These are phyloP conservation scores for Saururus chinensis DNA, from an alignment of 164 flowering plant genomes.

Conservation along the genomic window DNA sequence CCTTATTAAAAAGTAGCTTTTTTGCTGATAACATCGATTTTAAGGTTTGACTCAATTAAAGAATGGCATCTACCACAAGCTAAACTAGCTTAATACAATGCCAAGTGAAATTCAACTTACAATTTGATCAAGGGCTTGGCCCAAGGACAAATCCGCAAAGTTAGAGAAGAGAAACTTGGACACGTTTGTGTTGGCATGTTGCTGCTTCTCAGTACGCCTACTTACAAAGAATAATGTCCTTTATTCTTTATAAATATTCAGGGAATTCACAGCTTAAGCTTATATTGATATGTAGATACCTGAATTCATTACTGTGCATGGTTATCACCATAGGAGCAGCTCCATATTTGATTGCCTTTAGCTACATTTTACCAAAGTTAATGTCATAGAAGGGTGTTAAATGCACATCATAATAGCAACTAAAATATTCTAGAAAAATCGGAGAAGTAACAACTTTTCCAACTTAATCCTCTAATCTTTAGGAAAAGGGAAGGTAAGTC, in stretches of 20 bases:
- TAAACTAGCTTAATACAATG: too few relatives aligned
- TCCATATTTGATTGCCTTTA: slow-evolving; percentile 75
- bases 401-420: too few relatives aligned
- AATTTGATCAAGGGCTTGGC: slow-evolving; percentile 62
- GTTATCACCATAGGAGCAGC: slow-evolving; percentile 49
- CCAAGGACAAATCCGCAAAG: slow-evolving; percentile 45
- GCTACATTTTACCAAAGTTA: slow-evolving; percentile 21
- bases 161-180: slow-evolving; percentile 31
- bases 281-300: slow-evolving; percentile 18
- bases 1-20: neutral
- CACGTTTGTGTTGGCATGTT: slow-evolving; percentile 25
- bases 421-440: neutral
- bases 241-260: neutral
- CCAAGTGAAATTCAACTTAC: slow-evolving; percentile 21
- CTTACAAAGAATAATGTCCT: neutral
- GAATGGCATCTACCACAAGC: too few relatives aligned
- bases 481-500: neutral
- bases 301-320: neutral
- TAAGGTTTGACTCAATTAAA: too few relatives aligned
- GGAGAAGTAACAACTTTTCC: too few relatives aligned
- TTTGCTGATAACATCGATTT: too few relatives aligned
- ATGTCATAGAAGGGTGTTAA: too few relatives aligned
- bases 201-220: slow-evolving; percentile 29
- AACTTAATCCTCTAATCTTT: neutral
- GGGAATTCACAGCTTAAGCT: neutral